Evolutionary conservation across 2,329 filamentous ascomycete species (phyloP), one percentile per base, ranked within the genome.

Genomic region (Nothophaeocryptopus gaeumannii): DNA sequence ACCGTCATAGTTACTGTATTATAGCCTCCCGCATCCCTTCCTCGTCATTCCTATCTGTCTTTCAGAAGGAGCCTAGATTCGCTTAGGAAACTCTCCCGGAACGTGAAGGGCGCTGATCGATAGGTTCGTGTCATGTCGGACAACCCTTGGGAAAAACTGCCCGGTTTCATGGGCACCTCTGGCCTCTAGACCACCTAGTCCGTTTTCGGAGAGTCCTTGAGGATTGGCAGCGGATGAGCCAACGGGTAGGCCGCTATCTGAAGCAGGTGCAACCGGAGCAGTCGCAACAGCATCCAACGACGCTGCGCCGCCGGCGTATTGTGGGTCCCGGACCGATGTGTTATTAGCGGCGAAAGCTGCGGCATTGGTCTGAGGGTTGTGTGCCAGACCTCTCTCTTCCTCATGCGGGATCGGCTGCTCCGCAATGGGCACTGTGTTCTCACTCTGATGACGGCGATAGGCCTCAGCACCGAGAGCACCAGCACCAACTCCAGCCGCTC

Each of bases 41-140:
- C 20, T 43, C 31, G 14, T 12, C 40, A 10, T 30, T 29, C 16
- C 10, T 26, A n/a, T 11, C 12, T 15, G 30, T 15, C 14, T 43
- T 39, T 34, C 40, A 20, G n/a, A n/a, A n/a, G n/a, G n/a, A n/a
- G n/a, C n/a, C n/a, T n/a, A n/a, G 14, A 48, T 34, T 45, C 44
- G 16, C 20, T 26, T 26, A 45, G 60, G 60, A 38, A 62, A 89
- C 58, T 84, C 77, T 9, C 86, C 86, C 3, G 86, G 86, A 13
- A 89, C 78, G 62, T 86, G 84, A 43, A 89, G 69, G 62, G 84
- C 78, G 47, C 82, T 83, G 38, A 87, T 80, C 26, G 69, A 74
- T 20, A 75, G 63, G 54, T 74, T 72, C 5, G 75, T 78, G 44
- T 75, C 67, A 36, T 74, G 71, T 46, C 74, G 65, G 26, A 69